Percentiles rank a stretch among this genome's conserved stretches.
These are phyloP conservation scores for Saturnispora kantuleensis DNA, from an alignment of 805 yeast species.

Conservation along the genomic window DNA sequence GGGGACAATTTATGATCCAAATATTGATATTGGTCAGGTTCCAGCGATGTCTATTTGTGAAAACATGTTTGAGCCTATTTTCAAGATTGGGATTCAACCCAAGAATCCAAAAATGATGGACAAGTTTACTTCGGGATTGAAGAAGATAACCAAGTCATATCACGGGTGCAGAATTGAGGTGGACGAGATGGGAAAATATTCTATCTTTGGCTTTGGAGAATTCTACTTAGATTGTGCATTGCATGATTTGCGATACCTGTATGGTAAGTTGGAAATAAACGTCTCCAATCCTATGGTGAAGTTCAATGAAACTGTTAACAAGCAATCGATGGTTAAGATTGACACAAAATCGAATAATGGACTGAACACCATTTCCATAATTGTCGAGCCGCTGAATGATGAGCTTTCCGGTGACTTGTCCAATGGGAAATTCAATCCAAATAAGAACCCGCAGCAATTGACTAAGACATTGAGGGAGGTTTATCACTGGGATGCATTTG, in stretches of 20 bases:
- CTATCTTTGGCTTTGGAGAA: slow-evolving; percentile 77
- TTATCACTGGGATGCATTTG: slow-evolving; percentile 75
- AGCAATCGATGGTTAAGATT: slow-evolving; percentile 59
- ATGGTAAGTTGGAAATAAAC: slow-evolving; percentile 59
- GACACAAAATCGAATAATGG: slow-evolving; percentile 47
- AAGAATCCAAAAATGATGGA: slow-evolving; percentile 71
- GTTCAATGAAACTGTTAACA: slow-evolving; percentile 68
- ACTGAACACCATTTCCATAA: slow-evolving; percentile 50
- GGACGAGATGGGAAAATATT: slow-evolving; percentile 85
- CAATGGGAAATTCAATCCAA: slow-evolving; percentile 28
- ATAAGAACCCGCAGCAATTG: slow-evolving; percentile 31
- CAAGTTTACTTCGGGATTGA: slow-evolving; percentile 57
- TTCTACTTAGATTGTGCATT: slow-evolving; percentile 74
- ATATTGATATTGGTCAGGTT: slow-evolving; percentile 9
- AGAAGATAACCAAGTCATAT: slow-evolving; percentile 52
- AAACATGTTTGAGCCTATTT: slow-evolving; percentile 45
- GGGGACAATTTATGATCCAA: slow-evolving; percentile 42
- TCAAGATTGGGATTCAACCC: slow-evolving; percentile 81
- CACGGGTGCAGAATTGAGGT: slow-evolving; percentile 58
- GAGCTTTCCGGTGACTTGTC: slow-evolving; percentile 49
- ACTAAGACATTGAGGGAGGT: slow-evolving; percentile 45
- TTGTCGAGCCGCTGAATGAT: slow-evolving; percentile 65
- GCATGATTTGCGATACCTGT: slow-evolving; percentile 60
- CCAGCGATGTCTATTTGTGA: slow-evolving; percentile 32
- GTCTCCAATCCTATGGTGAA: slow-evolving; percentile 77